Conservation (phyloP, 169 alveolate species). For the Plasmodium relictum region DNA sequence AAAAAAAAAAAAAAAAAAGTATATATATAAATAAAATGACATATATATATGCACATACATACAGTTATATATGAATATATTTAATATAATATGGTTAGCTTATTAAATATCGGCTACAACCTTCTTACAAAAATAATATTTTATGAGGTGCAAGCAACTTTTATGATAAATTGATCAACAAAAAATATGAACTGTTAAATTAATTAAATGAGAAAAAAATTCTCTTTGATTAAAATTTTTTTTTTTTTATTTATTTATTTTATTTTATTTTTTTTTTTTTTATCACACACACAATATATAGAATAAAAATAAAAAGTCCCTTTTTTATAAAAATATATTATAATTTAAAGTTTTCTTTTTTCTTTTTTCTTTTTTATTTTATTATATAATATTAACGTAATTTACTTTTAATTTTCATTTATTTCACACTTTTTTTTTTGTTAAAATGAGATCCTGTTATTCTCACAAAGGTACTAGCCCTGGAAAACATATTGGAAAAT, state of each 20-base stretch:
- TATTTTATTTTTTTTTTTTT: background rate
- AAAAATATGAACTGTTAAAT: too few relatives aligned
- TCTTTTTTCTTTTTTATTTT: background rate
- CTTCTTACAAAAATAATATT: background rate
- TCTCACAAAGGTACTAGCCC: slow-evolving; percentile 76
- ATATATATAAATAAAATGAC: background rate
- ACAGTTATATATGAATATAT: background rate
- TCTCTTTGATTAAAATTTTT: background rate
- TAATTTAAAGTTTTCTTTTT: background rate
- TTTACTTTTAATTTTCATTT: background rate
- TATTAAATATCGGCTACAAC: background rate
- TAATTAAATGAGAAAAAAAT: too few relatives aligned
- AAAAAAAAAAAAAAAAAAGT: slow-evolving; percentile 1
- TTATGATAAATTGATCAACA: too few relatives aligned
- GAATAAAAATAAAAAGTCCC: background rate
- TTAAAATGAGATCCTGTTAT: slow-evolving; percentile 65
- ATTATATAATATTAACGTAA: too few relatives aligned
- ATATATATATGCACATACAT: background rate
- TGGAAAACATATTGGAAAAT: slow-evolving; percentile 51
- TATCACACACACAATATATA: background rate
- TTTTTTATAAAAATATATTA: background rate
- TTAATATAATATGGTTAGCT: background rate
- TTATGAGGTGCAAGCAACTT: too few relatives aligned
- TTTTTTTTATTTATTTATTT: background rate
- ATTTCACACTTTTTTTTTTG: background rate